These are phyloP conservation scores for Herpetomonas tarakana DNA, from an alignment of 208 protist genomes.

Conservation along the genomic window DNA sequence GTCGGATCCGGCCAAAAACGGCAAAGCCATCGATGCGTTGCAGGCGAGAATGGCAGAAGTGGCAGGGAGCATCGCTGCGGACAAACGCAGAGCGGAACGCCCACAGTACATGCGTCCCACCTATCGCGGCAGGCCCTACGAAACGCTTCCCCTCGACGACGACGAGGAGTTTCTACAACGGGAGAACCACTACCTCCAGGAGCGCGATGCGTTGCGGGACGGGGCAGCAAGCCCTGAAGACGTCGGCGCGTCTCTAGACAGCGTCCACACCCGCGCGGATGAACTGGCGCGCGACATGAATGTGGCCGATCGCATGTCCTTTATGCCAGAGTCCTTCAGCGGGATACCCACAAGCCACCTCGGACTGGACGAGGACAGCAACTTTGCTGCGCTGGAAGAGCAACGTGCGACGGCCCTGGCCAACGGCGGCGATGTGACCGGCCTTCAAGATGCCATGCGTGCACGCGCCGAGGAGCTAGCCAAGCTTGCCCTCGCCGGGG, in stretches of 20 bases:
- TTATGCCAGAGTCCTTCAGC: slow-evolving; percentile 29
- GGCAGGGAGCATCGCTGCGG: slow-evolving; percentile 19
- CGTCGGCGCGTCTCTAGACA: slow-evolving; percentile 16
- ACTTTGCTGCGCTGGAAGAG: slow-evolving; percentile 29
- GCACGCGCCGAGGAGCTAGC: slow-evolving; percentile 42
- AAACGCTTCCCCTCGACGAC: slow-evolving; percentile 3
- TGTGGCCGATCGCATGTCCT: slow-evolving; percentile 30
- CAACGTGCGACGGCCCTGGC: slow-evolving; percentile 24
- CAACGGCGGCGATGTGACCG: slow-evolving; percentile 8
- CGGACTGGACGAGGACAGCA: slow-evolving; percentile 49
- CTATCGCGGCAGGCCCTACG: slow-evolving; percentile 11
- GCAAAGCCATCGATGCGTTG: slow-evolving; percentile 22
- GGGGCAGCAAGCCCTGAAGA: slow-evolving; percentile 14
- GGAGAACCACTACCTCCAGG: slow-evolving; percentile 32
- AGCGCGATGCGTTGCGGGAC: slow-evolving; percentile 35
- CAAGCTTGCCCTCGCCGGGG: slow-evolving; percentile 20
- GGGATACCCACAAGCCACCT: slow-evolving; percentile 46
- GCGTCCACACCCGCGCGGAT: slow-evolving; percentile 42
- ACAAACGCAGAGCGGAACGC: slow-evolving; percentile 14
- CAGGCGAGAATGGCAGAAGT: slow-evolving; percentile 35
- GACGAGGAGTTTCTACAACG: slow-evolving; percentile 20
- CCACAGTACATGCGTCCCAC: slow-evolving; percentile 16
- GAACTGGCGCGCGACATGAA: slow-evolving; percentile 47
- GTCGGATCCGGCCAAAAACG: slow-evolving; percentile 32
- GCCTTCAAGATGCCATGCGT: slow-evolving; percentile 37